These are phyloP conservation scores for Anisodus acutangulus DNA, from an alignment of 257 asterid species.

Conservation along the genomic window DNA sequence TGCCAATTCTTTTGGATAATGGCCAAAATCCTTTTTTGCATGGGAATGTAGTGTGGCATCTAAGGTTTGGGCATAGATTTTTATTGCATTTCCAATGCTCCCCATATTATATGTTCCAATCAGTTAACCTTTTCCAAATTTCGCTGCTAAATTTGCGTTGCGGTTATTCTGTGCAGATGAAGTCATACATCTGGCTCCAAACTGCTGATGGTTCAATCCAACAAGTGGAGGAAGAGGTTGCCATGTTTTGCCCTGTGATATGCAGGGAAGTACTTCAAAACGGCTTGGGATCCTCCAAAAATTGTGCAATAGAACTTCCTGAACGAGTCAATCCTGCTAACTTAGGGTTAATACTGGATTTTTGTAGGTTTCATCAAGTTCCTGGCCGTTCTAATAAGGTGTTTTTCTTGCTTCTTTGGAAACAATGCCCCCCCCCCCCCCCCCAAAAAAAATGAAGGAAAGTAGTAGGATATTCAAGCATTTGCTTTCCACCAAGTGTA, in stretches of 20 bases:
- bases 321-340: slow-evolving; percentile 50
- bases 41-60: slow-evolving; percentile 1
- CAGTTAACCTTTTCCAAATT: slow-evolving; percentile 20
- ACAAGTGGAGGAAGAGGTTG: slow-evolving; percentile 61
- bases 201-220: slow-evolving; percentile 57
- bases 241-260: slow-evolving; percentile 59
- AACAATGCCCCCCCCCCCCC: neutral
- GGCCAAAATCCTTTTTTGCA: slow-evolving; percentile 8
- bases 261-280: slow-evolving; percentile 50
- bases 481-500: slow-evolving; percentile 7
- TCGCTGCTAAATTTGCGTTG: slow-evolving; percentile 21
- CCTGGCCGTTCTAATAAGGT: slow-evolving; percentile 59
- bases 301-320: slow-evolving; percentile 52
- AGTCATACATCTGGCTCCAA: slow-evolving; percentile 55
- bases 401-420: slow-evolving; percentile 13
- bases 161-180: slow-evolving; percentile 36
- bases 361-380: slow-evolving; percentile 57
- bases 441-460: neutral
- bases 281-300: slow-evolving; percentile 52
- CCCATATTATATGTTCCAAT: neutral
- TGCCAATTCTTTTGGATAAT: slow-evolving; percentile 15
- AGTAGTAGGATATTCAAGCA: neutral
- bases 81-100: slow-evolving; percentile 1
- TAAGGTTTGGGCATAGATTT: neutral
- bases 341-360: slow-evolving; percentile 50